phyloP scores from a whole-genome alignment of 176 grass and related monocot species.

The Triticum monococcum region DNA sequence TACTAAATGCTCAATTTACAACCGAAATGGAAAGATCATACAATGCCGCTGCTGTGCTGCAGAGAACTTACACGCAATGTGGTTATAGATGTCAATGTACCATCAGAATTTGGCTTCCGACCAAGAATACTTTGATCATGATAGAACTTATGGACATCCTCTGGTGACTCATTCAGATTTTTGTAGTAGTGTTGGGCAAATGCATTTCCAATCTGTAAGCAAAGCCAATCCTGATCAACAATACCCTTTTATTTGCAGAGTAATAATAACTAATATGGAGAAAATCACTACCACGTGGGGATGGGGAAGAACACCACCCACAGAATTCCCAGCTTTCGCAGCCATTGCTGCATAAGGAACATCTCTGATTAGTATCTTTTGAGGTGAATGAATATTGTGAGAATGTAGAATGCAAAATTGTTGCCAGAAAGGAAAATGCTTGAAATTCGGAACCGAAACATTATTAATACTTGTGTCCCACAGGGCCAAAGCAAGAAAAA shows the following conservation, averaged over 20 bases:
- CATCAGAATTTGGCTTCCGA: constrained; percentile 54
- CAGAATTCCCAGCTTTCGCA: neutral
- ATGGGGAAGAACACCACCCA: neutral
- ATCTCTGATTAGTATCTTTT: neutral
- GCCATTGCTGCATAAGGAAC: constrained; percentile 38
- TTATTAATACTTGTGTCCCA: neutral
- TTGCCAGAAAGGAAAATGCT: neutral
- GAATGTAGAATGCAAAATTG: neutral
- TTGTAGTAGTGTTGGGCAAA: constrained; percentile 79
- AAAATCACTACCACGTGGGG: constrained; percentile 29
- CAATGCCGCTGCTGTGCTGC: neutral
- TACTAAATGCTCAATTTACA: neutral
- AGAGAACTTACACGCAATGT: constrained; percentile 55
- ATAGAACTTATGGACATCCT: constrained; percentile 61
- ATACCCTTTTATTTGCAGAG: neutral
- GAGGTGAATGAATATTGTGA: neutral
- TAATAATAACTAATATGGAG: neutral
- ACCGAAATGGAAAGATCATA: neutral
- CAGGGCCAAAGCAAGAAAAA: neutral
- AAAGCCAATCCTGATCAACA: neutral
- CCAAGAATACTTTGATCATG: constrained; percentile 58
- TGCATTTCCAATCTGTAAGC: constrained; percentile 57
- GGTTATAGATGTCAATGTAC: constrained; percentile 47
- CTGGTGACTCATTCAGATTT: constrained; percentile 37
- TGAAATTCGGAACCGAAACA: neutral